These are phyloP conservation scores for Papiliotrema nemorosa DNA, from an alignment of 1,284 basidiomycete species.

Conservation along the genomic window DNA sequence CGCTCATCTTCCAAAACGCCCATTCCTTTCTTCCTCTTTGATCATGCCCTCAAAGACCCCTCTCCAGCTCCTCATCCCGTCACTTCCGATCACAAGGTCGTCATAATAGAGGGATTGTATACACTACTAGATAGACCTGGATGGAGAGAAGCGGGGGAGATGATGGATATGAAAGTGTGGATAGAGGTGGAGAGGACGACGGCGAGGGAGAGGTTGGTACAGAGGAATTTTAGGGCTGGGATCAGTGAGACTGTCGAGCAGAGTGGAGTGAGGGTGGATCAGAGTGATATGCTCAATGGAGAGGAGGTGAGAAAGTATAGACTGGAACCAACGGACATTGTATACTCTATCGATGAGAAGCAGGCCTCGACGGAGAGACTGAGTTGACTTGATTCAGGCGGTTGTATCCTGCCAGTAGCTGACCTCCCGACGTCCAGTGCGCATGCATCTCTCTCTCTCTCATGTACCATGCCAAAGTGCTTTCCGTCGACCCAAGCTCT, in stretches of 20 bases:
- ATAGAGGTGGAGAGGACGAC: slow-evolving; percentile 61
- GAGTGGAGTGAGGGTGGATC: slow-evolving; percentile 15
- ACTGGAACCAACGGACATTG: slow-evolving; percentile 17
- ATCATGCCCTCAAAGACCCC: slow-evolving; percentile 56
- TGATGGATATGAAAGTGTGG: slow-evolving; percentile 76
- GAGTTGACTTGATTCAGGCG: no score
- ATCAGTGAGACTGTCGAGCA: slow-evolving; percentile 8
- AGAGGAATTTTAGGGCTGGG: slow-evolving; percentile 43
- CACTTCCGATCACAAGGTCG: slow-evolving; percentile 62
- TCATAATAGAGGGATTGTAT: slow-evolving; percentile 82
- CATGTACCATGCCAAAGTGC: no score
- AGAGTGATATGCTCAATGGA: slow-evolving; percentile 25
- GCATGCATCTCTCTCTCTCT: no score
- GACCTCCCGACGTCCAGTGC: no score
- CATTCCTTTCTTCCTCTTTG: slow-evolving; percentile 48
- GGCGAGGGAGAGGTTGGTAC: slow-evolving; percentile 64
- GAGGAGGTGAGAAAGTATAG: slow-evolving; percentile 17
- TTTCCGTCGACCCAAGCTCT: no score
- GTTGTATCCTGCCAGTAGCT: no score
- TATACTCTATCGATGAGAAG: slow-evolving; percentile 7
- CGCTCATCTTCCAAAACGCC: slow-evolving; percentile 51
- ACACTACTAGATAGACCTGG: slow-evolving; percentile 65
- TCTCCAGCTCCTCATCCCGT: slow-evolving; percentile 54
- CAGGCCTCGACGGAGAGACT: no score
- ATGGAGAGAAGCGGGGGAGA: slow-evolving; percentile 65